phyloP scores from a whole-genome alignment of 352 stramenopile species.

The Pythium vanterpoolii region DNA sequence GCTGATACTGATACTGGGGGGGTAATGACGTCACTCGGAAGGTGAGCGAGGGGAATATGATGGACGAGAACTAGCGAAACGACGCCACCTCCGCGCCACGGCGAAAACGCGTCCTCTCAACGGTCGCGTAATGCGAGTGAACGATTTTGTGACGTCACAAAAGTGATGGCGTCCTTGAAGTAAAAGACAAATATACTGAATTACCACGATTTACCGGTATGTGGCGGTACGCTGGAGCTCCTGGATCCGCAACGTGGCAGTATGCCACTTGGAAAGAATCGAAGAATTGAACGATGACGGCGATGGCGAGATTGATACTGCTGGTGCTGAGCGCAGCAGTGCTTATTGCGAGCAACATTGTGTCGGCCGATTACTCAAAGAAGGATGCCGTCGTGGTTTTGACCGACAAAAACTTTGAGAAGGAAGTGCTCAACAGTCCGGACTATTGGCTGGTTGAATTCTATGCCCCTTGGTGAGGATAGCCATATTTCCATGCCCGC shows the following conservation, averaged over 20 bases:
- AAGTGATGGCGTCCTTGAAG: not conserved
- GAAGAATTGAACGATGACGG: not conserved
- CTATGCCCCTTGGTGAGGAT: conserved; percentile 83
- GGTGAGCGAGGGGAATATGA: no score
- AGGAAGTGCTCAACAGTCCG: conserved; percentile 68
- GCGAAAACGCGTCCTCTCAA: no score
- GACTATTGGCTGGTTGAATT: conserved; percentile 93
- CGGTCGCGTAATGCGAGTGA: no score
- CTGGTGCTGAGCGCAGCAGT: conserved; percentile 8
- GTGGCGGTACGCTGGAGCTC: not conserved
- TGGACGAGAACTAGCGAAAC: no score
- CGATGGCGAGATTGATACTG: not conserved
- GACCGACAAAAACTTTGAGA: conserved; percentile 83
- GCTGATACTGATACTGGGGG: no score
- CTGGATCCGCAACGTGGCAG: conserved; percentile 16
- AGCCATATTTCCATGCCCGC: conserved; percentile 1
- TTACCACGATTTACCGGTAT: conserved; percentile 7
- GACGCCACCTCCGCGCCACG: no score
- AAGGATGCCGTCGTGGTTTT: conserved; percentile 66
- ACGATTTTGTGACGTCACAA: no score
- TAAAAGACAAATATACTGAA: not conserved
- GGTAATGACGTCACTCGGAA: no score
- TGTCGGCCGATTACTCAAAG: conserved; percentile 37
- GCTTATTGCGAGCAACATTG: conserved; percentile 4
- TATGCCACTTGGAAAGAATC: not conserved